Evolutionary conservation across 192 early-diverging fungal genomes (phyloP), one percentile per base, ranked within the genome.

Genomic region (Powellomyces hirtus): DNA sequence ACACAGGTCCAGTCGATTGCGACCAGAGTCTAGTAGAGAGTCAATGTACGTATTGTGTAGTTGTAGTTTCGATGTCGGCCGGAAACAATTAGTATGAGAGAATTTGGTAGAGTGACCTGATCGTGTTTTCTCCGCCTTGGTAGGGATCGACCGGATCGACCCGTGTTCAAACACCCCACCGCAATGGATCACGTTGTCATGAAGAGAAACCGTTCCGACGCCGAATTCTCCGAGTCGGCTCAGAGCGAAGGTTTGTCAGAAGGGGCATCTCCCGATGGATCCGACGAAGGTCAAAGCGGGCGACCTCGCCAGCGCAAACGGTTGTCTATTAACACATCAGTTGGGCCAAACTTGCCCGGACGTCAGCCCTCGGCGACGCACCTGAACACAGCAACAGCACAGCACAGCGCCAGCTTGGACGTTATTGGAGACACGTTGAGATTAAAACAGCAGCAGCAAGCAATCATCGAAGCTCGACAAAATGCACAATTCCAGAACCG

Each of bases 391-490:
- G 36, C 45, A 59, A n/a, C 37, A 16, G 42, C 13, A 29, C 27
- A 26, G 53, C 7, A 37, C 34, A 55, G 60, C 33, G 59, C 50
- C 20, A 71, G 40, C 46, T 26, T 31, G 59, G 81, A 82, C 50
- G 73, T 81, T 20, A 75, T 84, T 65, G 86, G 80, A 14, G 77
- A 77, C 5, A 77, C 77, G 1, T 57, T 84, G 16, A 79, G 76
- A 59, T 58, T 88, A 33, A 86, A 83, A 57, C 82, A 88, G 71
- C 86, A 87, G 65, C 86, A 88, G 69, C 81, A 84, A 64, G 82
- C 86, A 14, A 81, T 88, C 53, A 86, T 84, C 59, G 86, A 86
- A 40, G 73, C 81, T 20, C 74, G 83, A 62, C 79, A 82, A 38
- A 67, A 67, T 34, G 66, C 45, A 22, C 67, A 62, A 22, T 56